phyloP scores from a whole-genome alignment of 2,329 filamentous ascomycete species.

The Stagonosporopsis chrysanthemi region DNA sequence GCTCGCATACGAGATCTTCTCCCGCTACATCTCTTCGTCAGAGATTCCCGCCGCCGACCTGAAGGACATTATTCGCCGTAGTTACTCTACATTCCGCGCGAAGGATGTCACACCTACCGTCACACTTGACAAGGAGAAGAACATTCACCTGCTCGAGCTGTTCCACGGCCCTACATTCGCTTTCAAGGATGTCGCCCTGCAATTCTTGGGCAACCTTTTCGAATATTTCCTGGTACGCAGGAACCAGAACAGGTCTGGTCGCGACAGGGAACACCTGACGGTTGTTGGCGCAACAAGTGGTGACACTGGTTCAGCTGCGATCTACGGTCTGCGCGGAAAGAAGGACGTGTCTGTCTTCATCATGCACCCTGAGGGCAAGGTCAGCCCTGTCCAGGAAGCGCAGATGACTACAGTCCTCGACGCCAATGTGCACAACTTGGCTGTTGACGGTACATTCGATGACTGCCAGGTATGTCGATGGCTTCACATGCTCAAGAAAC shows the following conservation, averaged over 20 bases:
- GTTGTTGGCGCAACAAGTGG: constrained; percentile 54
- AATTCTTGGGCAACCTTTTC: constrained; percentile 95
- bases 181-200: constrained; percentile 90
- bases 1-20: constrained; percentile 83
- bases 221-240: constrained; percentile 82
- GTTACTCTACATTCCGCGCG: constrained; percentile 88
- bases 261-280: constrained; percentile 62
- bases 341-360: constrained; percentile 98
- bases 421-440: constrained; percentile 89
- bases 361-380: constrained; percentile 87
- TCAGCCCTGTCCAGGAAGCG: constrained; percentile 90
- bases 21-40: constrained; percentile 81
- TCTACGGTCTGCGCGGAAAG: constrained; percentile 93
- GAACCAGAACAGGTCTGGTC: constrained; percentile 72
- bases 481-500: neutral
- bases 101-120: constrained; percentile 80
- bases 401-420: constrained; percentile 97
- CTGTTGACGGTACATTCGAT: constrained; percentile 90
- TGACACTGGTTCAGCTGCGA: constrained; percentile 87
- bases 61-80: constrained; percentile 80
- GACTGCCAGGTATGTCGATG: constrained; percentile 76
- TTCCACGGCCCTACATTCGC: constrained; percentile 97
- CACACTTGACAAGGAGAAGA: constrained; percentile 72
- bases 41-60: constrained; percentile 86
- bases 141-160: constrained; percentile 87